Evolutionary conservation across 345 rosid species (phyloP).

Genomic region (Pseudoturritis turrita): DNA sequence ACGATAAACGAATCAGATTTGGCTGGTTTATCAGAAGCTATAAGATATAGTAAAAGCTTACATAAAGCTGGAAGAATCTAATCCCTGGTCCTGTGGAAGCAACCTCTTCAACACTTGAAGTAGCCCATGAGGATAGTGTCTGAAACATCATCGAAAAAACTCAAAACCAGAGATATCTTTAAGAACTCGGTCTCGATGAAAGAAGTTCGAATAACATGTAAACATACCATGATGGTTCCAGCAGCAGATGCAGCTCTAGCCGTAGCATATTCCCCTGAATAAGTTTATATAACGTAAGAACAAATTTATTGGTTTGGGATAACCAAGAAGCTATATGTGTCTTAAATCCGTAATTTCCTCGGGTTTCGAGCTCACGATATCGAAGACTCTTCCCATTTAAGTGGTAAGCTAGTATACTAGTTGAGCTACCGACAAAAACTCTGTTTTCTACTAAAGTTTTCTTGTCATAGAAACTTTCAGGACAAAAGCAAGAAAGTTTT

Average conservation of each 20-base stretch:
- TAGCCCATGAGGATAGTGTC: slow-evolving; percentile 86
- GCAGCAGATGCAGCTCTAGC: slow-evolving; percentile 82
- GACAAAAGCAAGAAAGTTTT: not conserved
- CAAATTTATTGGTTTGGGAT: too few species aligned
- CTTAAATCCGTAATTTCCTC: too few species aligned
- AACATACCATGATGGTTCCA: slow-evolving; percentile 65
- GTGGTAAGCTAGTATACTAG: too few species aligned
- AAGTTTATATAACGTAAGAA: not conserved
- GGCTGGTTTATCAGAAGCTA: not conserved
- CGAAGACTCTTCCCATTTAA: too few species aligned
- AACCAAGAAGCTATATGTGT: too few species aligned
- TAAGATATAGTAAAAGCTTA: slow-evolving; percentile 29
- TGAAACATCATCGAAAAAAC: slow-evolving; percentile 22
- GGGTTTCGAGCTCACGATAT: too few species aligned
- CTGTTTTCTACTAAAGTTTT: too few species aligned
- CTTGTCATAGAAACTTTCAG: too few species aligned
- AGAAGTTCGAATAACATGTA: too few species aligned
- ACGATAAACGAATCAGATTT: slow-evolving; percentile 3
- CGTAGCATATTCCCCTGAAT: slow-evolving; percentile 76
- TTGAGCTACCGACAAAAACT: too few species aligned
- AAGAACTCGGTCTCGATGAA: too few species aligned
- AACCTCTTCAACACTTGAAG: slow-evolving; percentile 86
- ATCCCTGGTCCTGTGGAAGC: slow-evolving; percentile 86
- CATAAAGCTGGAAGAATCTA: slow-evolving; percentile 84
- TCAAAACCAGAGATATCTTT: too few species aligned